Evolutionary conservation across 176 grass and related monocot species (phyloP).

Genomic region (Oryza brachyantha): DNA sequence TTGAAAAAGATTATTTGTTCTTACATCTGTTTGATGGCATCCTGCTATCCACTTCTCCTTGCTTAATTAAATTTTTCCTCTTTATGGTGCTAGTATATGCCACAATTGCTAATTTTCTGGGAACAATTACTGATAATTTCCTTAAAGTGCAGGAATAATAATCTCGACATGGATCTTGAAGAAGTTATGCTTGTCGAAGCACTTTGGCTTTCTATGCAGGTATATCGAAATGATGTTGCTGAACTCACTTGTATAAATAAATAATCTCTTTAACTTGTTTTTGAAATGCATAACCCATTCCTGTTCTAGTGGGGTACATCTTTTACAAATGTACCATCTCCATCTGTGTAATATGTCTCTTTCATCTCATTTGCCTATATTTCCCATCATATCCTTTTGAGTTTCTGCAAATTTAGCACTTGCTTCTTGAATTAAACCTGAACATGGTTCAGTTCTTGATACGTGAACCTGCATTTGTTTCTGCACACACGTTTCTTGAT

Average conservation of each 20-base stretch:
- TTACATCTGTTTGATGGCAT: neutral
- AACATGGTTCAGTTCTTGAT: neutral
- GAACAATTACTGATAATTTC: neutral
- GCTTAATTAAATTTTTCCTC: neutral
- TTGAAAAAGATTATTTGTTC: conserved; percentile 8
- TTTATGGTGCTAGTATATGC: neutral
- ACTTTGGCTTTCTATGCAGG: conserved; percentile 93
- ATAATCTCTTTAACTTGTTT: neutral
- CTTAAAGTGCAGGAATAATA: conserved; percentile 53
- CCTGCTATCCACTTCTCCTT: neutral
- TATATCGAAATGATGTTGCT: conserved; percentile 38
- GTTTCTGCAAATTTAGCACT: no score
- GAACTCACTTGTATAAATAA: neutral
- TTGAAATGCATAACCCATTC: neutral
- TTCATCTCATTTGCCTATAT: neutral
- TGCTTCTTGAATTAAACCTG: neutral
- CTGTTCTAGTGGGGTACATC: neutral
- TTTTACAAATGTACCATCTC: neutral
- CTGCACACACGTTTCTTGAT: no score
- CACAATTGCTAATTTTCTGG: neutral
- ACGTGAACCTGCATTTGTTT: neutral
- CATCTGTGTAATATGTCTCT: neutral
- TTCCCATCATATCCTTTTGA: no score
- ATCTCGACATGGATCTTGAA: conserved; percentile 88
- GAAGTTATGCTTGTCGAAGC: conserved; percentile 97